A percentile compares a stretch with the other conserved stretches of the same genome.
Evolutionary conservation across 2,329 filamentous ascomycete species (phyloP).

Genomic region (Neophaeococcomyces mojaviensis): DNA sequence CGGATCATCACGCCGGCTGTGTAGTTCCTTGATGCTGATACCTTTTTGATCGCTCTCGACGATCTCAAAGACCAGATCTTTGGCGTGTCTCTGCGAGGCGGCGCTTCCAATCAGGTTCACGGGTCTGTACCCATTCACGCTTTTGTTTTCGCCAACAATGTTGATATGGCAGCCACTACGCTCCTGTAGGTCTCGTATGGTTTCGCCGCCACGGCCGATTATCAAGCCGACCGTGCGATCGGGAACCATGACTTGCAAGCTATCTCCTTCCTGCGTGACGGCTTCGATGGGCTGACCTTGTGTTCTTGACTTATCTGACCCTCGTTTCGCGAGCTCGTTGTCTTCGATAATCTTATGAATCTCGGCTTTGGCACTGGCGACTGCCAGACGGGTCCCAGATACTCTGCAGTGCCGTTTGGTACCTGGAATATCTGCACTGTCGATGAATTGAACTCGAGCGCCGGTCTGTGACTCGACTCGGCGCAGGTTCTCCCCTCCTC

Average conservation of each 20-base stretch:
- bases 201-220: constrained; percentile 88
- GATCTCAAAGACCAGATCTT: constrained; percentile 86
- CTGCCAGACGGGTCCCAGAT: constrained; percentile 62
- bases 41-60: constrained; percentile 68
- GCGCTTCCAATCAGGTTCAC: constrained; percentile 81
- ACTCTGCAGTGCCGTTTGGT: constrained; percentile 79
- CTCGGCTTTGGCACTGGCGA: constrained; percentile 70
- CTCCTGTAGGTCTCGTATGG: constrained; percentile 85
- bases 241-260: constrained; percentile 88
- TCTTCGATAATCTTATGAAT: constrained; percentile 87
- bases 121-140: constrained; percentile 77
- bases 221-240: constrained; percentile 88
- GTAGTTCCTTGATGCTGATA: constrained; percentile 25
- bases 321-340: constrained; percentile 54
- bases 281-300: constrained; percentile 19
- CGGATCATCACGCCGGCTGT: constrained; percentile 35
- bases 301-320: constrained; percentile 17
- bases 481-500: constrained; percentile 80
- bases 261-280: constrained; percentile 62
- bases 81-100: constrained; percentile 66
- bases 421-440: constrained; percentile 62
- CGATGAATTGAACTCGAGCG: constrained; percentile 81
- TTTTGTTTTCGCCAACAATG: constrained; percentile 89
- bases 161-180: constrained; percentile 91
- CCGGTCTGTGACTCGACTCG: constrained; percentile 76